Evolutionary conservation across 768 basidiomycete species (phyloP), one percentile per base, ranked within the genome.

Genomic region (Mycena olivaceomarginata): DNA sequence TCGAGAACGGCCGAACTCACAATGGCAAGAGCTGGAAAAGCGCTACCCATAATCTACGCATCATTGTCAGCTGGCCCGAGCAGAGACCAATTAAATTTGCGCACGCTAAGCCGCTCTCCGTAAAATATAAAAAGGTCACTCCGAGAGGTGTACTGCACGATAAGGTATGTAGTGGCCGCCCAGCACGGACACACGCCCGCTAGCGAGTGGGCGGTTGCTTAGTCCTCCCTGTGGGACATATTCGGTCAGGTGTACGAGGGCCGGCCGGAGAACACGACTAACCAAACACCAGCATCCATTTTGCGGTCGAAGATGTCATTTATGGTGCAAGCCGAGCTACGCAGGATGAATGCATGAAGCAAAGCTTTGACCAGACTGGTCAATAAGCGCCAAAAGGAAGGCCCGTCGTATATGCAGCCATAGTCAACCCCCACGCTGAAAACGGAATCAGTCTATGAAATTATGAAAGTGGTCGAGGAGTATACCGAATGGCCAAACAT

Each of bases 281-380:
- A 90, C 91, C 90, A 74, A 74, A 92, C 90, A 67, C 88, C 88
- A 25, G 88, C 89, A 80, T 92, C 91, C 79, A 91, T 84, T 31
- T 90, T 79, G 15, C 88, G 86, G 80, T 92, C 91, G 67, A 90
- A 87, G 20, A 92, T 91, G 74, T 92, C 91, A 74, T 92, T 92
- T 43, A 91, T 83, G 3, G 91, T 90, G 77, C 91, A 91, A 1
- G 90, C 91, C 2, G 91, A 90, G 69, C 88, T 84, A 46, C 88
- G 87, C 43, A 91, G 75, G 43, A 88, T 78, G 70, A 90, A 87
- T 0, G 90, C 88, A 5, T 85, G 85, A 43, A 89, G 67, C 2
- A 88, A 77, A 70, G 83, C 88, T 59, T 86, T 84, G 11, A 84
- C 51, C 12, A 90, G 79, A 63, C 83, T 72, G 11, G 78, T 40